Evolutionary conservation across 139 green algal species (phyloP).

Genomic region (Chlamydomonas eustigma): DNA sequence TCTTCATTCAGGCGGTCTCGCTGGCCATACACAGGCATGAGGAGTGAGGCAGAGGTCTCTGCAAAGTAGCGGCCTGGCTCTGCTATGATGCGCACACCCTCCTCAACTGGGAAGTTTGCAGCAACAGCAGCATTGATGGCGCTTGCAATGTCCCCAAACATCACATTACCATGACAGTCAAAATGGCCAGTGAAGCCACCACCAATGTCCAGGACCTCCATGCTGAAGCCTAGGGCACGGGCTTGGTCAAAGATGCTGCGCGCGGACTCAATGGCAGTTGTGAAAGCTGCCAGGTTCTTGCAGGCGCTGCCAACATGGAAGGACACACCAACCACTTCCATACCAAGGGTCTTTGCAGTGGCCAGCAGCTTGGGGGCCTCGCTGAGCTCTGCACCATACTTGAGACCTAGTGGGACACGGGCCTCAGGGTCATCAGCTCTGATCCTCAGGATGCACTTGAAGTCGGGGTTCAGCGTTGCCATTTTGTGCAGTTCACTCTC

Average conservation of each 20-base stretch:
- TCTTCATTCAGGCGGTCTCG: slow-evolving; percentile 42
- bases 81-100: slow-evolving; percentile 79
- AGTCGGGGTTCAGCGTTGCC: slow-evolving; percentile 53
- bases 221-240: slow-evolving; percentile 63
- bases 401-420: slow-evolving; percentile 70
- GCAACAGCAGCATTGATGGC: slow-evolving; percentile 85
- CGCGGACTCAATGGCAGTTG: slow-evolving; percentile 62
- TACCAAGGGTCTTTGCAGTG: slow-evolving; percentile 46
- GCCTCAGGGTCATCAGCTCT: slow-evolving; percentile 76
- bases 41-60: slow-evolving; percentile 77
- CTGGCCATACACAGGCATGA: slow-evolving; percentile 77
- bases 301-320: slow-evolving; percentile 95
- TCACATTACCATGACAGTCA: slow-evolving; percentile 55
- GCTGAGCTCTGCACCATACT: slow-evolving; percentile 83
- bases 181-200: slow-evolving; percentile 88
- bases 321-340: slow-evolving; percentile 81
- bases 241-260: slow-evolving; percentile 76
- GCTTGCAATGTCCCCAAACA: slow-evolving; percentile 68
- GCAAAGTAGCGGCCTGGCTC: slow-evolving; percentile 97
- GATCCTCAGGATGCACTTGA: slow-evolving; percentile 83
- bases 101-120: slow-evolving; percentile 72
- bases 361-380: slow-evolving; percentile 58
- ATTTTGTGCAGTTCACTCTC: slow-evolving; percentile 90
- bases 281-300: slow-evolving; percentile 75
- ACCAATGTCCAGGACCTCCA: slow-evolving; percentile 94